phyloP scores from a whole-genome alignment of 805 yeast species.

The Zygosaccharomyces kombuchaensis region DNA sequence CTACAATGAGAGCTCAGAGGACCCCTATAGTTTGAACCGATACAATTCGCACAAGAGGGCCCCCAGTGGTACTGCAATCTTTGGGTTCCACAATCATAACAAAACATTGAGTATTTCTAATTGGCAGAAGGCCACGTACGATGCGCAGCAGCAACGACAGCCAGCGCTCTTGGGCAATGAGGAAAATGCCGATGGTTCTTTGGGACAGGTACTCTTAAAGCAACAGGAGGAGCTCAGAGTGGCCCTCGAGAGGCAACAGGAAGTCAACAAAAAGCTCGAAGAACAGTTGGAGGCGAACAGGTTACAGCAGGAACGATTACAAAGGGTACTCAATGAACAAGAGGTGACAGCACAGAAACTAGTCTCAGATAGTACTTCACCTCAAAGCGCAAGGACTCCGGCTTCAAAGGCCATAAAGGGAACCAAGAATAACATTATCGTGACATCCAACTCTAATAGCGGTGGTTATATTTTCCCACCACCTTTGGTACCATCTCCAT shows the following conservation, averaged over 20 bases:
- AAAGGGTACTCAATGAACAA: slow-evolving; percentile 26
- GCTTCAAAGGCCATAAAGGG: slow-evolving; percentile 4
- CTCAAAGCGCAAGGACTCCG: slow-evolving; percentile 13
- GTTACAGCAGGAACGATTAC: slow-evolving; percentile 29
- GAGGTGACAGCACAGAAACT: slow-evolving; percentile 17
- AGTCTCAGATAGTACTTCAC: slow-evolving; percentile 6
- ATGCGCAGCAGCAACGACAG: slow-evolving; percentile 7
- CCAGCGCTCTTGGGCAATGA: slow-evolving; percentile 21
- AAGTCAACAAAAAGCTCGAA: slow-evolving; percentile 28
- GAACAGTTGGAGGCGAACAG: slow-evolving; percentile 28
- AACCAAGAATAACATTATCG: slow-evolving; percentile 20
- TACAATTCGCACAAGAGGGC: slow-evolving; percentile 48
- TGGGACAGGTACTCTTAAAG: slow-evolving; percentile 19
- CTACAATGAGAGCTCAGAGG: slow-evolving; percentile 7
- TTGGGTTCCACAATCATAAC: slow-evolving; percentile 65
- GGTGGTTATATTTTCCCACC: slow-evolving; percentile 37
- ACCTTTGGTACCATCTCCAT: slow-evolving; percentile 16
- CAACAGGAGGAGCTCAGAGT: slow-evolving; percentile 29
- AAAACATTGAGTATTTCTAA: slow-evolving; percentile 62
- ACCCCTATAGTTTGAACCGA: slow-evolving; percentile 10
- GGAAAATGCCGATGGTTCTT: slow-evolving; percentile 34
- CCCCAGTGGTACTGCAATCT: slow-evolving; percentile 75
- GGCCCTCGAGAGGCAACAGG: slow-evolving; percentile 31
- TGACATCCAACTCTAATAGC: slow-evolving; percentile 30
- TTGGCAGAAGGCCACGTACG: slow-evolving; percentile 14